Conservation (phyloP, 2,329 filamentous ascomycete genomes). For the Acrocalymma vagum region DNA sequence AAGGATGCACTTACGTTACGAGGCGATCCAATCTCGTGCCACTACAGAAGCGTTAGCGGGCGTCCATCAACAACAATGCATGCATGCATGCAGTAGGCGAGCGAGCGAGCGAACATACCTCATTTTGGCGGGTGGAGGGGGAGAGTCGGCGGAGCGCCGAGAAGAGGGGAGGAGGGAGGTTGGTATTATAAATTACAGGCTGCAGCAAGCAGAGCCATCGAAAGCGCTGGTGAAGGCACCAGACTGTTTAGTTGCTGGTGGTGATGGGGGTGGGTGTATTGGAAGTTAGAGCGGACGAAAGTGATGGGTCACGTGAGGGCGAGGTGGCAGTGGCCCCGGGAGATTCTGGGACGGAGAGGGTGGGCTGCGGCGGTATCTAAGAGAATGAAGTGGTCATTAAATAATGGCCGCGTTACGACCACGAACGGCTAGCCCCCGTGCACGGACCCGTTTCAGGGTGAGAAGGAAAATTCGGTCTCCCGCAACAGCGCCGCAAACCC, state of each 20-base stretch:
- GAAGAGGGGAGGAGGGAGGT: constrained; percentile 13
- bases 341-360: constrained; percentile 37
- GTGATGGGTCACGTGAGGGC: constrained; percentile 29
- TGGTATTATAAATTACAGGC: constrained; percentile 37
- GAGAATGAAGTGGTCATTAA: constrained; percentile 33
- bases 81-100: constrained; percentile 28
- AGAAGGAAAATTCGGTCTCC: constrained; percentile 37
- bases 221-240: constrained; percentile 11
- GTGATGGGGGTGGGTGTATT: background rate
- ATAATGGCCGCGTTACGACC: constrained; percentile 28
- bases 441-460: constrained; percentile 36
- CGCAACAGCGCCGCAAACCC: constrained; percentile 30
- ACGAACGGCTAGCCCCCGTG: constrained; percentile 25
- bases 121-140: constrained; percentile 30
- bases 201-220: constrained; percentile 32
- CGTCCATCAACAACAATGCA: constrained; percentile 15
- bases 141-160: constrained; percentile 16
- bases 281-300: background rate
- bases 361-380: constrained; percentile 41
- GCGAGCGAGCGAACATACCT: constrained; percentile 32
- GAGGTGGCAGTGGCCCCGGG: constrained; percentile 33
- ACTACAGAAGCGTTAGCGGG: constrained; percentile 45
- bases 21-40: constrained; percentile 49
- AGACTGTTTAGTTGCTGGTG: constrained; percentile 11
- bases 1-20: constrained; percentile 44